Conservation (phyloP, 75 land plant species). For the Cryptomeria japonica region DNA sequence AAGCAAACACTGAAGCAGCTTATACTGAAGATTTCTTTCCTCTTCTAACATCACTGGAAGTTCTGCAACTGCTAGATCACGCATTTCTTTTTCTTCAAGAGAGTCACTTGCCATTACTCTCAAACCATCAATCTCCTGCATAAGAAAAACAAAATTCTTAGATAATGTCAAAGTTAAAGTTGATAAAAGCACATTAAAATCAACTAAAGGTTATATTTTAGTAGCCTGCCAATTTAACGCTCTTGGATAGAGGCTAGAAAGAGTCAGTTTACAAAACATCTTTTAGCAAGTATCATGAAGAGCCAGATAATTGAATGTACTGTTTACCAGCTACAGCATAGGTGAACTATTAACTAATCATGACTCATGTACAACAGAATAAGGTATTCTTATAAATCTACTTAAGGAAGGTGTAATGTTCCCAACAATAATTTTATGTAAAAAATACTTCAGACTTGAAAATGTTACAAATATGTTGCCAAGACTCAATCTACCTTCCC, state of each 20-base stretch:
- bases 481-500: too few relatives aligned
- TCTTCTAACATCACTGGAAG: slow-evolving; percentile 49
- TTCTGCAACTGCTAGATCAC: slow-evolving; percentile 74
- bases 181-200: background rate
- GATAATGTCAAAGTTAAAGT: background rate
- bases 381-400: background rate
- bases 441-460: too few relatives aligned
- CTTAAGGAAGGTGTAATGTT: background rate
- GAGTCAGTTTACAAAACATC: background rate
- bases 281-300: background rate
- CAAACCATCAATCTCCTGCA: slow-evolving; percentile 76
- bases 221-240: background rate
- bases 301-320: background rate
- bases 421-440: too few relatives aligned
- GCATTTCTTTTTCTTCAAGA: slow-evolving; percentile 80
- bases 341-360: background rate
- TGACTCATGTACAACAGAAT: background rate
- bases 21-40: slow-evolving; percentile 53
- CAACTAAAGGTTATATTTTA: background rate
- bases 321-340: background rate
- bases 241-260: slow-evolving; percentile 2
- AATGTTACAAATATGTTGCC: too few relatives aligned
- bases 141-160: background rate
- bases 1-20: slow-evolving; percentile 69
- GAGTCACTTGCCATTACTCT: slow-evolving; percentile 59